Conservation (phyloP, 805 yeast species). For the Monosporozyma aerobia region DNA sequence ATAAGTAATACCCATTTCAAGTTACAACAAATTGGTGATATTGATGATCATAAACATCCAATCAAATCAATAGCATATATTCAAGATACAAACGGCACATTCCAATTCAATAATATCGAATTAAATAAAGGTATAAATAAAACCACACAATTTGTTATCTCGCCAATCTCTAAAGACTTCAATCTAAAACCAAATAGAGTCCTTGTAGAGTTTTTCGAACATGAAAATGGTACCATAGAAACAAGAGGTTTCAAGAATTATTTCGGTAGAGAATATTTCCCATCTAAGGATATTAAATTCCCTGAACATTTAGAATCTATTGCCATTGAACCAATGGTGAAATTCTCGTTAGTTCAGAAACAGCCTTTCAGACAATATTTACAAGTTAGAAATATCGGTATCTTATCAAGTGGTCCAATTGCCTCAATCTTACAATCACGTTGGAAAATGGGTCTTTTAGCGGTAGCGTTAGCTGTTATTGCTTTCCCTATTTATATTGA, state of each 20-base stretch:
- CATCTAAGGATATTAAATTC: constrained; percentile 24
- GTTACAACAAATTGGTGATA: constrained; percentile 22
- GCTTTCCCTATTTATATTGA: constrained; percentile 32
- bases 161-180: constrained; percentile 23
- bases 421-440: constrained; percentile 32
- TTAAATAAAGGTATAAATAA: constrained; percentile 18
- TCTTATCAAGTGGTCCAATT: constrained; percentile 31
- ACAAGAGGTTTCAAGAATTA: constrained; percentile 22
- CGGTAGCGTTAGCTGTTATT: constrained; percentile 20
- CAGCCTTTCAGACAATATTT: constrained; percentile 30
- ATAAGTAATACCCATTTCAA: constrained; percentile 18
- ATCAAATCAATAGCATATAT: constrained; percentile 9
- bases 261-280: constrained; percentile 29
- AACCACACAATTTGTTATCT: constrained; percentile 23
- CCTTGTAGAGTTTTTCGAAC: constrained; percentile 16
- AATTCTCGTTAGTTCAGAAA: constrained; percentile 17
- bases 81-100: constrained; percentile 17
- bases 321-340: constrained; percentile 15
- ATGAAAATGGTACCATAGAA: constrained; percentile 12
- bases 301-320: constrained; percentile 25
- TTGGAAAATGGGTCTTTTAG: constrained; percentile 29
- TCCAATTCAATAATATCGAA: constrained; percentile 23
- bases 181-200: constrained; percentile 30
- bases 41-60: constrained; percentile 6
- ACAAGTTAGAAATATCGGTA: constrained; percentile 26